These are phyloP conservation scores for Acer yangbiense DNA, from an alignment of 345 rosid species.

Conservation along the genomic window DNA sequence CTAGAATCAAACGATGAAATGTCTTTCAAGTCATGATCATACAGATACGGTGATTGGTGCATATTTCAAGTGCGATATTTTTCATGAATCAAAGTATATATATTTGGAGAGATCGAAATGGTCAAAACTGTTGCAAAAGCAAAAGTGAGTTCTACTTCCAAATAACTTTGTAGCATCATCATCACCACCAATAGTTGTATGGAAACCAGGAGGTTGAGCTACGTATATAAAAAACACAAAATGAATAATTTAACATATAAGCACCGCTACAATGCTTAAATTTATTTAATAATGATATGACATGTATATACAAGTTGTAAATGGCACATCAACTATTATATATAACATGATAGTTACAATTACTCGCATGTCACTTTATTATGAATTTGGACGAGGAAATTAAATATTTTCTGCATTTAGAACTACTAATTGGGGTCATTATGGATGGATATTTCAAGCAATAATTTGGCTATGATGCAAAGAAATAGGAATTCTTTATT, in stretches of 20 bases:
- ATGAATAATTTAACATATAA: background rate
- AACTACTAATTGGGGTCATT: no score
- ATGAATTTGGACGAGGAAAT: no score
- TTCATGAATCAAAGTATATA: background rate
- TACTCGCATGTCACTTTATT: no score
- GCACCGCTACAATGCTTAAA: no score
- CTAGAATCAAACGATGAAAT: background rate
- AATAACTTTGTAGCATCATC: slow-evolving; percentile 1
- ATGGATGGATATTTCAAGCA: no score
- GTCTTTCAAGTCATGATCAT: background rate
- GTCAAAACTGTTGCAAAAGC: slow-evolving; percentile 8
- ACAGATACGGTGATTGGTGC: background rate
- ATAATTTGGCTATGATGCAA: no score
- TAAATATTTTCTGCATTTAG: no score
- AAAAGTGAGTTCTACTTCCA: background rate
- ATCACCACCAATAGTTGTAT: background rate
- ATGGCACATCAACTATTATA: no score
- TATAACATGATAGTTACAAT: no score
- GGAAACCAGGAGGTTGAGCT: background rate
- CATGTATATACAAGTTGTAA: background rate
- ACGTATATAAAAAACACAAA: no score
- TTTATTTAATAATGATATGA: background rate
- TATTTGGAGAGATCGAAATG: background rate
- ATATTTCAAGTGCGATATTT: background rate
- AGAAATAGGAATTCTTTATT: no score